Evolutionary conservation across 768 basidiomycete genomes (phyloP).

Genomic region (Mycena filopes): DNA sequence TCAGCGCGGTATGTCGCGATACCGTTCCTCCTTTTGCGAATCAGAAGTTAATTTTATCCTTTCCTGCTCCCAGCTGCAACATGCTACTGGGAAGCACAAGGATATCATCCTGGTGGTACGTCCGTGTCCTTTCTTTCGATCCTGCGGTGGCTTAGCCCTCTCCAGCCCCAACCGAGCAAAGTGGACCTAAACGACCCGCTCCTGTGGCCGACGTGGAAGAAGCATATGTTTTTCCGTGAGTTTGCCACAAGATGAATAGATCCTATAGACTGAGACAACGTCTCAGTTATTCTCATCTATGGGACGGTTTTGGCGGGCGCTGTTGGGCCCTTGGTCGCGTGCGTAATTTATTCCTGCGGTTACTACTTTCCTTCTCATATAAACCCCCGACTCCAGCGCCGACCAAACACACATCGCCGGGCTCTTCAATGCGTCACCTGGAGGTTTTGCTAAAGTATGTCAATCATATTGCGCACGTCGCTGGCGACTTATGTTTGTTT

Average conservation of each 20-base stretch:
- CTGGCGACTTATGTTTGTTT: background rate
- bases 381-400: background rate
- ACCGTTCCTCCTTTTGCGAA: background rate
- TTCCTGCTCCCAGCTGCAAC: slow-evolving; percentile 13
- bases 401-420: slow-evolving; percentile 17
- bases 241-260: background rate
- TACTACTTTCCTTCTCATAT: too few species aligned
- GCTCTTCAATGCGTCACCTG: background rate
- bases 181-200: slow-evolving; percentile 21
- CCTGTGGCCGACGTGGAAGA: slow-evolving; percentile 26
- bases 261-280: background rate
- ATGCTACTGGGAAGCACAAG: slow-evolving; percentile 19
- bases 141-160: background rate
- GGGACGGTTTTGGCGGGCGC: slow-evolving; percentile 19
- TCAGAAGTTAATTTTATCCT: background rate
- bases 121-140: background rate
- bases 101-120: slow-evolving; percentile 26
- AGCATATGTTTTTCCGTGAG: slow-evolving; percentile 26
- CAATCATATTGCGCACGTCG: too few species aligned
- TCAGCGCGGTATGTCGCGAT: slow-evolving; percentile 3
- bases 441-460: slow-evolving; percentile 5
- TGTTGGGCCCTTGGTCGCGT: slow-evolving; percentile 25
- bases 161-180: slow-evolving; percentile 23
- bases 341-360: background rate
- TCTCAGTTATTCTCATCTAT: slow-evolving; percentile 17